phyloP scores from a whole-genome alignment of 495 filamentous ascomycete genomes.

The Trichoderma orchidacearum region DNA sequence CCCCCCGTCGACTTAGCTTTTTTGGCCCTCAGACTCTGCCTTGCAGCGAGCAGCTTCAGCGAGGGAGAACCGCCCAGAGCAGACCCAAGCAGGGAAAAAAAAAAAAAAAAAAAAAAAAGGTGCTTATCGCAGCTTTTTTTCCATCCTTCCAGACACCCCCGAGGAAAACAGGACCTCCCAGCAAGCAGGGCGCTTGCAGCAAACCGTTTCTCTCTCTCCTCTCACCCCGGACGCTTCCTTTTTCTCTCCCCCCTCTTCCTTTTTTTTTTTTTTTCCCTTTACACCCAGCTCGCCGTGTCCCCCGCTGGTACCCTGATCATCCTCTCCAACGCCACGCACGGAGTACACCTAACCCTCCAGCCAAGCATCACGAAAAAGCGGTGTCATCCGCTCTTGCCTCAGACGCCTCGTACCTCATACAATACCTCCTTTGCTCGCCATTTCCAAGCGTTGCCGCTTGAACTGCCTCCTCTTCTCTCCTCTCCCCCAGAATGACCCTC shows the following conservation, averaged over 20 bases:
- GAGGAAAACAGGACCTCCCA: constrained; percentile 22
- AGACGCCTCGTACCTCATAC: no score
- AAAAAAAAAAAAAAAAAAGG: no score
- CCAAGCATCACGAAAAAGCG: constrained; percentile 21
- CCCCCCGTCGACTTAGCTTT: neutral
- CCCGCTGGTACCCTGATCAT: constrained; percentile 1
- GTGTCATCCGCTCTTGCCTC: constrained; percentile 19
- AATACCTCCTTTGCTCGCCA: constrained; percentile 22
- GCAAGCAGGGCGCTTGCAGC: constrained; percentile 1
- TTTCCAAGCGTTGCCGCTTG: neutral
- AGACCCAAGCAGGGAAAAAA: no score
- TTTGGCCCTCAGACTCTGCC: no score
- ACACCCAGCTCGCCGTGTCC: no score
- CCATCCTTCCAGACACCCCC: constrained; percentile 1
- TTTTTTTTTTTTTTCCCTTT: neutral
- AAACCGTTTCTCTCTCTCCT: constrained; percentile 5
- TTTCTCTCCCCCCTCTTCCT: constrained; percentile 5
- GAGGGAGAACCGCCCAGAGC: neutral
- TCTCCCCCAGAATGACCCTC: constrained; percentile 38
- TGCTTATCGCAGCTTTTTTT: constrained; percentile 9
- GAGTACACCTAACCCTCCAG: constrained; percentile 8
- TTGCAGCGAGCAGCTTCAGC: no score
- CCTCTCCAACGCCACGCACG: no score
- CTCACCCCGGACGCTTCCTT: constrained; percentile 7
- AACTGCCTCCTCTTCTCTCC: constrained; percentile 18